Evolutionary conservation across 2,329 filamentous ascomycete genomes (phyloP).

Genomic region (Monilinia vaccinii-corymbosi): DNA sequence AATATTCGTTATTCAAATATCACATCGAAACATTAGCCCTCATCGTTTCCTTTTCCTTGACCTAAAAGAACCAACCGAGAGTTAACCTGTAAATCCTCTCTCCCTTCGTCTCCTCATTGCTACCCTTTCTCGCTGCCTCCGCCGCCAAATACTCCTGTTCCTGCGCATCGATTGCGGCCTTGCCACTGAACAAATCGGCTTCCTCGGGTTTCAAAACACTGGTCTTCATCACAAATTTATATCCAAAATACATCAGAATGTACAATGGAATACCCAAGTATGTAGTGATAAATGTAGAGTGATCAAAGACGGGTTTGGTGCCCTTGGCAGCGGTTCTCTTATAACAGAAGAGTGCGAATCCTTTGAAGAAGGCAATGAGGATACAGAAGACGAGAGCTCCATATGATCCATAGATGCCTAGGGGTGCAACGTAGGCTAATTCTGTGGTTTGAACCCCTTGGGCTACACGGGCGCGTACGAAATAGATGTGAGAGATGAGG

Average conservation of each 20-base stretch:
- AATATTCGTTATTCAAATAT: background rate
- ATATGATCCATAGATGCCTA: slow-evolving; percentile 63
- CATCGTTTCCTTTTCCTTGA: no score
- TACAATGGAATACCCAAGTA: slow-evolving; percentile 57
- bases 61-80: slow-evolving; percentile 12
- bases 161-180: slow-evolving; percentile 50
- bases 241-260: slow-evolving; percentile 48
- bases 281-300: slow-evolving; percentile 56
- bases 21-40: background rate
- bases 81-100: slow-evolving; percentile 14
- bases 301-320: slow-evolving; percentile 47
- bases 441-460: slow-evolving; percentile 48
- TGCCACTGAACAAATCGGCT: slow-evolving; percentile 50
- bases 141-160: slow-evolving; percentile 35
- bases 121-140: slow-evolving; percentile 15
- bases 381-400: slow-evolving; percentile 60
- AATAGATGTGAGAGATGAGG: slow-evolving; percentile 60
- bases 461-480: slow-evolving; percentile 52
- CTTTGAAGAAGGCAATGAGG: slow-evolving; percentile 74
- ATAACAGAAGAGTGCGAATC: slow-evolving; percentile 60
- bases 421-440: slow-evolving; percentile 59
- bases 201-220: slow-evolving; percentile 38
- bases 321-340: slow-evolving; percentile 29
- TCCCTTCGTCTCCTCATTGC: slow-evolving; percentile 10
- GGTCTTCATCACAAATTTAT: slow-evolving; percentile 38